Percentiles rank a stretch among this genome's conserved stretches.
phyloP scores from a whole-genome alignment of 2,329 filamentous ascomycete genomes.

The Pleoardoris graminearum region DNA sequence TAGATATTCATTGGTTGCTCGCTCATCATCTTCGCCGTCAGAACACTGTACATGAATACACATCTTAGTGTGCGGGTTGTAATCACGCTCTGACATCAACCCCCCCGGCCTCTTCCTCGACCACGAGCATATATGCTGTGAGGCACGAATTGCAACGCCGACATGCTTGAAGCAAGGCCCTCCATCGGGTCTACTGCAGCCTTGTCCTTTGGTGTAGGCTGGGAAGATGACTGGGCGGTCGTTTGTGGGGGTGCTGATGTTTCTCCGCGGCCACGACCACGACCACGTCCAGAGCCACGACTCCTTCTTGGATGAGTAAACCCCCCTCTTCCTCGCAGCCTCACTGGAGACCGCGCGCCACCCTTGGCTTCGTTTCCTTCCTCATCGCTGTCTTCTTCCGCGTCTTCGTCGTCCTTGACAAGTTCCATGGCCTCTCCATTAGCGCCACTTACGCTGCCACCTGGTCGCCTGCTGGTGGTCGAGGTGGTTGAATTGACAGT shows the following conservation, averaged over 20 bases:
- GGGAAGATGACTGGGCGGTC: slow-evolving; percentile 4
- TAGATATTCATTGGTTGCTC: too few species aligned
- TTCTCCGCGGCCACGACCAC: slow-evolving; percentile 15
- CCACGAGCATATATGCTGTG: slow-evolving; percentile 37
- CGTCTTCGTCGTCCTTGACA: slow-evolving; percentile 23
- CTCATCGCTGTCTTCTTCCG: slow-evolving; percentile 8
- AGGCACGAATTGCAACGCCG: slow-evolving; percentile 69
- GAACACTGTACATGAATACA: too few species aligned
- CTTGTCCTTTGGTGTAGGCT: neutral
- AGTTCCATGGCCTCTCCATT: slow-evolving; percentile 30
- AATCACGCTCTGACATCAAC: too few species aligned
- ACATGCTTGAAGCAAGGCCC: slow-evolving; percentile 68
- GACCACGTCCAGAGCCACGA: slow-evolving; percentile 10
- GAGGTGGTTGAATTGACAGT: slow-evolving; percentile 24
- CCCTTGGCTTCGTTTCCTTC: slow-evolving; percentile 10
- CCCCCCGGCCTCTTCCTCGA: slow-evolving; percentile 23
- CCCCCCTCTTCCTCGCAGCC: slow-evolving; percentile 36
- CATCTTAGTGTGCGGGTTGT: too few species aligned
- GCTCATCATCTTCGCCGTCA: too few species aligned
- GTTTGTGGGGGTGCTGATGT: neutral
- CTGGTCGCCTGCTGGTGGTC: slow-evolving; percentile 17
- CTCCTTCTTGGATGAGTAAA: slow-evolving; percentile 28
- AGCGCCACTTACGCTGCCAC: slow-evolving; percentile 24
- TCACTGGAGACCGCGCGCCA: slow-evolving; percentile 21
- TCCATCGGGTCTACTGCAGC: slow-evolving; percentile 60